Evolutionary conservation across 768 basidiomycete genomes (phyloP), one percentile per base, ranked within the genome.

Genomic region (Ramaria sp.): DNA sequence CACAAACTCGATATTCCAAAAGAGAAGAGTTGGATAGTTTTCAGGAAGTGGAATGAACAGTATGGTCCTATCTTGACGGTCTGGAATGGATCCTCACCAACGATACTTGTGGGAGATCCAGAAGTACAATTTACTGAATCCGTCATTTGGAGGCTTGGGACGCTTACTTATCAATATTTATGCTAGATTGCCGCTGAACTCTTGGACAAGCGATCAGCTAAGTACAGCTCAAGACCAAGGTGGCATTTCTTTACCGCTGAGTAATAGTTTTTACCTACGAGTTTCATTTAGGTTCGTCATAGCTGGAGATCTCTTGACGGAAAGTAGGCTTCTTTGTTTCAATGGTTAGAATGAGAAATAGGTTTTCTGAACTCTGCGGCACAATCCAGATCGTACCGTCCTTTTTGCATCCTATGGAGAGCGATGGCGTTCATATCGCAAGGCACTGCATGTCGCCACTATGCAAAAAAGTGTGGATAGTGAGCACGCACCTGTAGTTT

Each of bases 21-120:
- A 46, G 59, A 53, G 46, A 59, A 60, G 48, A 59, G 58, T 24
- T 63, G 63, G 63, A 58, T 63, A 15, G 30, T 15, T 31, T 59
- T 63, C 19, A 51, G 53, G 27, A 51, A 61, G 37, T 59, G 62
- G 60, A 52, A 53, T 38, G 50, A 64, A 41, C 39, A 52, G 19
- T 62, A 64, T 31, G 54, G 54, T 12, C 62, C 62, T 24, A 47
- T 62, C 19, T 43, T 59, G 38, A 59, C 63, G 2, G 47, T 64
- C 11, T 64, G 62, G 62, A 64, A 60, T 48, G 61, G 61, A 9
- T 46, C 33, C 27, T 60, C 60, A 39, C 63, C 63, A 6, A 64
- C 63, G 6, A 62, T 64, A 27, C 53, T 62, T 30, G 46, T 58
- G 31, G 51, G 45, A 7, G 51, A 54, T 38, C 41, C 50, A 13